Evolutionary conservation across 1,284 basidiomycete species (phyloP), one percentile per base, ranked within the genome.

Genomic region (Microbotryum lychnidis-dioicae): DNA sequence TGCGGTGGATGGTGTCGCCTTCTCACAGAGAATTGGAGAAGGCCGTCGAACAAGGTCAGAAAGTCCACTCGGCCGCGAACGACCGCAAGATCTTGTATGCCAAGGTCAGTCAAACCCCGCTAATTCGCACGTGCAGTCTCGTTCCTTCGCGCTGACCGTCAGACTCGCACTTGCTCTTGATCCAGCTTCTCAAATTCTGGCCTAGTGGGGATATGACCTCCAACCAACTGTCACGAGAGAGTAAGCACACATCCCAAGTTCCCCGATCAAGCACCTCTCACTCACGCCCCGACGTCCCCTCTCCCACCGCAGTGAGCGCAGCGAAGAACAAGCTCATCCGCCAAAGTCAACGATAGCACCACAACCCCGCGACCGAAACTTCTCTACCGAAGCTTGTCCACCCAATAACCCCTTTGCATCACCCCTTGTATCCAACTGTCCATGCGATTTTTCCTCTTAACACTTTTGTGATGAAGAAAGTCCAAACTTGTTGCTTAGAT

Each of bases 191-290:
- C 45, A 54, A 64, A 4, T 27, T 71, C 4, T 71, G 70, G 70
- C 67, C 69, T 1, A 46, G 58, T 8, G 65, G 56, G 20, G 46
- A 44, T 8, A 68, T 70, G 61, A 60, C 60, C 12, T 57, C 64
- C 49, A 71, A 71, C 51, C 70, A 69, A 57, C 55, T 71, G 18
- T 70, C 69, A 12, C 61, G 70, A 33, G 70, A 71, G 63, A 64
- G 70, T 71, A 29, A 46, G 69, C 31, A 31, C 8, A 27, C 31
- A 31, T 9, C 9, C 31, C 31, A 31, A 1, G 31, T 31, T 9
- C 31, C 9, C 31, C 31, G 48, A 23, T 21, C 21, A 14, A 50
- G 27, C 27, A 31, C 21, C 27, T 18, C n/a, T 23, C 27, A 50
- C 27, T 27, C 14, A 27, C 16, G 27, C 27, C 21, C 16, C 20